These are phyloP conservation scores for Sporothrix pseudoabietina DNA, from an alignment of 2,329 filamentous ascomycete genomes.

Conservation along the genomic window DNA sequence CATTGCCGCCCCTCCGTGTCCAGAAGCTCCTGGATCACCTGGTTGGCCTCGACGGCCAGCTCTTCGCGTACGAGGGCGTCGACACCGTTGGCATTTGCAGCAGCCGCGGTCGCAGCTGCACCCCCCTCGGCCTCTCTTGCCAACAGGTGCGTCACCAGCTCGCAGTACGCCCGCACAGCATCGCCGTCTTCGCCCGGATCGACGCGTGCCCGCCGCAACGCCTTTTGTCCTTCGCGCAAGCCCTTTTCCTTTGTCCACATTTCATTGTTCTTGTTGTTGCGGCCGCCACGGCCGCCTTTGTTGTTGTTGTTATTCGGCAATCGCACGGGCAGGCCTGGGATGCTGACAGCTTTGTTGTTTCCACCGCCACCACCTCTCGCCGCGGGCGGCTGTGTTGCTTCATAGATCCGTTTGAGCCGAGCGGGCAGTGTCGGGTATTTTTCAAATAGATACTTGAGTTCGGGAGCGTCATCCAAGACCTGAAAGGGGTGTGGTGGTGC, in stretches of 20 bases:
- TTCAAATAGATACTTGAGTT: constrained; percentile 54
- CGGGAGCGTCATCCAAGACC: constrained; percentile 53
- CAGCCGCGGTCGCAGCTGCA: background rate
- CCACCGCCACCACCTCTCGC: constrained; percentile 24
- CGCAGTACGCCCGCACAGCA: constrained; percentile 62
- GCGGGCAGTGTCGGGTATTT: constrained; percentile 55
- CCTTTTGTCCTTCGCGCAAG: constrained; percentile 57
- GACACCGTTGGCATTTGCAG: no score
- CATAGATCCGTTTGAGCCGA: constrained; percentile 53
- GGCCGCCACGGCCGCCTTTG: background rate
- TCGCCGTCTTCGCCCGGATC: constrained; percentile 59
- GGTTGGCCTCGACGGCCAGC: constrained; percentile 53
- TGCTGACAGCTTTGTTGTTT: background rate
- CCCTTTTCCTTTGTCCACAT: constrained; percentile 62
- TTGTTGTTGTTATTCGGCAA: background rate
- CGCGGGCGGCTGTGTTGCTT: constrained; percentile 52
- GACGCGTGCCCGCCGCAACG: constrained; percentile 54
- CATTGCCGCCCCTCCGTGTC: constrained; percentile 44
- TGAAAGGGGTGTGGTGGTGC: constrained; percentile 50
- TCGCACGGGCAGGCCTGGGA: background rate
- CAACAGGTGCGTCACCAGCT: constrained; percentile 57
- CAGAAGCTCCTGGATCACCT: constrained; percentile 54
- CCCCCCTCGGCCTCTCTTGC: constrained; percentile 42
- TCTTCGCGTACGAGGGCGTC: constrained; percentile 48
- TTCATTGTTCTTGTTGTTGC: background rate